Evolutionary conservation across 169 alveolate genomes (phyloP).

Genomic region (Plasmodium inui): DNA sequence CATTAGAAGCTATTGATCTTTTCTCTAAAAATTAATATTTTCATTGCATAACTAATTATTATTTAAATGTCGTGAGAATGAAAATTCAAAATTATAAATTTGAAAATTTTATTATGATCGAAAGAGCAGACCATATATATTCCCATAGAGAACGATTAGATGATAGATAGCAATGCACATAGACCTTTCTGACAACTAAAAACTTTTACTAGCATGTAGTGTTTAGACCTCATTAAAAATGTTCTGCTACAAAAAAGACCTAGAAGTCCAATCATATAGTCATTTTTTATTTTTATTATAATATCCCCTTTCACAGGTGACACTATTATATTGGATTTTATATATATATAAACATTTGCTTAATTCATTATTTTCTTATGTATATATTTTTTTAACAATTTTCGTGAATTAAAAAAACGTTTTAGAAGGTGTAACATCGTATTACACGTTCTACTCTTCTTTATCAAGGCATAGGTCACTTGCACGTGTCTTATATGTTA

Average conservation of each 20-base stretch:
- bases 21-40: background rate
- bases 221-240: background rate
- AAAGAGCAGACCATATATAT: background rate
- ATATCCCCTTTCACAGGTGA: background rate
- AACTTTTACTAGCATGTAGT: background rate
- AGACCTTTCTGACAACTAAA: background rate
- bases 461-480: background rate
- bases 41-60: background rate
- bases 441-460: background rate
- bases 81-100: background rate
- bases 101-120: background rate
- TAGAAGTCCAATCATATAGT: background rate
- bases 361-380: background rate
- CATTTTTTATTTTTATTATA: background rate
- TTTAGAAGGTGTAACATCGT: background rate
- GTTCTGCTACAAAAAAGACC: background rate
- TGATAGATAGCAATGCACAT: background rate
- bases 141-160: background rate
- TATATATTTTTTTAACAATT: background rate
- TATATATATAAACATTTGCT: background rate
- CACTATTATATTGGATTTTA: background rate
- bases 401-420: background rate
- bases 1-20: background rate
- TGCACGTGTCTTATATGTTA: background rate
- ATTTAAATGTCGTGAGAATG: background rate